phyloP scores from a whole-genome alignment of 2,329 filamentous ascomycete species.

The Aspergillus sp. region DNA sequence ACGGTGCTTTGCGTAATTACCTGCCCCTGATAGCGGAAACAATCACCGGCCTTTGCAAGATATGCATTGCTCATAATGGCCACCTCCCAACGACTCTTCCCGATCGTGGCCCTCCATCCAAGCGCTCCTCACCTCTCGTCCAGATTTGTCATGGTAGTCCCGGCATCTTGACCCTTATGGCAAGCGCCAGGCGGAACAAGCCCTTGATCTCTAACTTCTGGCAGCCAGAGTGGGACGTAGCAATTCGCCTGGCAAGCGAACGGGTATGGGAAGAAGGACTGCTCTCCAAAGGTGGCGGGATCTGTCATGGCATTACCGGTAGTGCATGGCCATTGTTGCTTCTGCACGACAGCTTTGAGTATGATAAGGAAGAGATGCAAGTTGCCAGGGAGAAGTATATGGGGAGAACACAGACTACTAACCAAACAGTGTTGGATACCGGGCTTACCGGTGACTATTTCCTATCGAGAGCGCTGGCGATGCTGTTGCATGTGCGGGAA shows the following conservation, averaged over 20 bases:
- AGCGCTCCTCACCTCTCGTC: slow-evolving; percentile 33
- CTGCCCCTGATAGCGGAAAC: slow-evolving; percentile 38
- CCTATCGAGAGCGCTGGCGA: slow-evolving; percentile 39
- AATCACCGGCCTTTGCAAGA: slow-evolving; percentile 38
- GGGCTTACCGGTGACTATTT: slow-evolving; percentile 38
- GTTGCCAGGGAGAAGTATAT: slow-evolving; percentile 26
- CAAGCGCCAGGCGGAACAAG: slow-evolving; percentile 32
- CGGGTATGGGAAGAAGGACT: slow-evolving; percentile 46
- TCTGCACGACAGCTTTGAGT: slow-evolving; percentile 41
- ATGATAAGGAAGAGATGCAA: slow-evolving; percentile 25
- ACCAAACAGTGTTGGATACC: slow-evolving; percentile 4
- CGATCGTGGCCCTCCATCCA: slow-evolving; percentile 18
- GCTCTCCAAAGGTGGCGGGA: slow-evolving; percentile 43
- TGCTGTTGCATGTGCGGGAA: slow-evolving; percentile 41
- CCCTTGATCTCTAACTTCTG: slow-evolving; percentile 32
- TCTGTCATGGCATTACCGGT: slow-evolving; percentile 46
- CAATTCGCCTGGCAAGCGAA: slow-evolving; percentile 34
- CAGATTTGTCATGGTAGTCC: slow-evolving; percentile 47
- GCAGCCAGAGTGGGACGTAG: slow-evolving; percentile 42
- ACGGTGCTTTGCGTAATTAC: slow-evolving; percentile 24
- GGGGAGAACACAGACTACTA: slow-evolving; percentile 13
- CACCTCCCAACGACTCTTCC: slow-evolving; percentile 44
- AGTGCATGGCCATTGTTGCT: slow-evolving; percentile 44
- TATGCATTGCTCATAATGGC: slow-evolving; percentile 37
- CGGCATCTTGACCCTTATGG: slow-evolving; percentile 40